These are phyloP conservation scores for Saccharomycopsis oosterbeekiorum DNA, from an alignment of 805 yeast species.

Conservation along the genomic window DNA sequence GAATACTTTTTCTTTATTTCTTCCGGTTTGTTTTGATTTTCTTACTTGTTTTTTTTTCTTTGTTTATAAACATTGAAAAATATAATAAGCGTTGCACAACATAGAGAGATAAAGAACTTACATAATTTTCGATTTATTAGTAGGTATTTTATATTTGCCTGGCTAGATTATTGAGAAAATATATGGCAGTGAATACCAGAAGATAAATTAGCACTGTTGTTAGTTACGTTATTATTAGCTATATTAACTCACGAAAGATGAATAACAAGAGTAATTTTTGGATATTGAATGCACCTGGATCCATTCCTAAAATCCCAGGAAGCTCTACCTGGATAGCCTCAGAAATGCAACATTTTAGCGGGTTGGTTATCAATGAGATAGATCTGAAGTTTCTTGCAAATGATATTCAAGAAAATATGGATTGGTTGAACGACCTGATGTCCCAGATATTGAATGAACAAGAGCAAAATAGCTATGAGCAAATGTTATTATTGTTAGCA, in stretches of 20 bases:
- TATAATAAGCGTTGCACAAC: not conserved
- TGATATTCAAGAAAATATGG: conserved; percentile 2
- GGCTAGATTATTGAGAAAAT: too few relatives aligned
- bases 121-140: too few relatives aligned
- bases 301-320: conserved; percentile 13
- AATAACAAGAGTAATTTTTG: conserved; percentile 8
- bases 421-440: conserved; percentile 18
- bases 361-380: conserved; percentile 4
- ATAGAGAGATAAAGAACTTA: not conserved
- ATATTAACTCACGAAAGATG: not conserved
- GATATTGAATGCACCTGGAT: conserved; percentile 15
- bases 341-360: conserved; percentile 17
- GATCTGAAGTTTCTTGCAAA: conserved; percentile 4
- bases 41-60: not conserved
- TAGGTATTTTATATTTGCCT: too few relatives aligned
- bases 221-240: not conserved
- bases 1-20: not conserved
- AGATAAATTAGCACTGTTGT: not conserved
- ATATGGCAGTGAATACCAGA: too few relatives aligned
- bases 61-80: not conserved
- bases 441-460: conserved; percentile 11
- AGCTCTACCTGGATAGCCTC: conserved; percentile 17
- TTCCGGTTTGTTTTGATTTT: not conserved
- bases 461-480: not conserved
- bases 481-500: conserved; percentile 12